Evolutionary conservation across 176 grass and related monocot genomes (phyloP), one percentile per base, ranked within the genome.

Genomic region (Urochloa ruziziensis): DNA sequence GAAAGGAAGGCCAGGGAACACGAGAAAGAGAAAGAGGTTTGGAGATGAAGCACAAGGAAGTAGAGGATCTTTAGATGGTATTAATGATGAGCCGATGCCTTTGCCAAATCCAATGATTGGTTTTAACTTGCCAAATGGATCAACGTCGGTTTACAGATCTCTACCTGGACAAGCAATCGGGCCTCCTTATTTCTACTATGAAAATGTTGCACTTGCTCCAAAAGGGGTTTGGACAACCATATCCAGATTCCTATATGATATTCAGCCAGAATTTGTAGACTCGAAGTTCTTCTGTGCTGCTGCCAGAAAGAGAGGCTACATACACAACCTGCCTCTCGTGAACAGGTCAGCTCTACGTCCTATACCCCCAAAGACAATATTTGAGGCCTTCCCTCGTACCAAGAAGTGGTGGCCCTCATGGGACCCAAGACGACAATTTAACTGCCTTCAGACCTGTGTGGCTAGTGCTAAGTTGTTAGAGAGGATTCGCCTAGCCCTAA

Each of bases 131-230:
- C 93, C 96, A 35, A 75, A 29, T 69, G 82, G 83, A 48, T 6
- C 47, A 39, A 46, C 54, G 13, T 44, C 68, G 21, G 21, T 76
- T 7, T 17, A 40, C 0, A 93, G 96, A 79, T 64, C 25, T 2
- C 63, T 96, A 21, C 89, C 87, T n/a, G 51, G 77, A 18, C 51
- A 80, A 28, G 93, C 89, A 63, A 51, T 62, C n/a, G 96, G 96
- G 2, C 91, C 91, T 42, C 96, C 96, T 1, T 99, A 81, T 52
- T 99, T 99, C 65, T 99, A 90, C 16, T 96, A 94, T 67, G 93
- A 96, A 69, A 99, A 96, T 49, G 93, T 96, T 16, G 89, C 96
- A 4, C 77, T 92, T 39, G 81, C 96, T 54, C 93, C 96, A 62
- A 95, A 84, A 72, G 91, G 93, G 19, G 66, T 90, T 6, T 98